Base-by-base conservation (phyloP, 1,139 yeast genomes). In the Taphrina betulina region DNA sequence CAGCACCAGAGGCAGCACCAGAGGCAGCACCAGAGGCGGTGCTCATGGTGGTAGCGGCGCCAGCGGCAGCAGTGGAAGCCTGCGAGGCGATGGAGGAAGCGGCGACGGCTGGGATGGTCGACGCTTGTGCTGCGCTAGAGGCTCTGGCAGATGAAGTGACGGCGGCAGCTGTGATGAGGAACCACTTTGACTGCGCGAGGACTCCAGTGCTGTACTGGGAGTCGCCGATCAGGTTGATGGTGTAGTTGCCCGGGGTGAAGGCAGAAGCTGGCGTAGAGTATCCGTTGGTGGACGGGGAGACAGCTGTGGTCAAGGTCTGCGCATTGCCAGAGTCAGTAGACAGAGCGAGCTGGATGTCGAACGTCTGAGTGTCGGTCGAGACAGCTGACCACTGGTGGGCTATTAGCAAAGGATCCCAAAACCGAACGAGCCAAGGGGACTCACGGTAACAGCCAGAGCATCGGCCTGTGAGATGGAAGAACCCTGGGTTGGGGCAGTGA, bases 171-270 rank as follows among this genome's bases (percentile, higher is more conserved):
- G 54, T 50, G 16, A 50, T 50, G 46, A 50, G 24, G 54, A 50
- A 50, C 54, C 54, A 50, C 10, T 26, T 33, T 19, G 45, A 37
- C 46, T 50, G 54, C 1, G 54, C 54, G 17, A 50, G 54, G 35
- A 50, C 54, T n/a, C 54, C 54, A 22, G 46, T 31, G 10, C 46
- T 40, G 23, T 45, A 40, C 33, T 29, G 37, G 12, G 54, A 31
- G 54, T 50, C 40, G 22, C 54, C 54, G 16, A 50, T 46, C n/a
- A 50, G 46, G 54, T 50, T 50, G 46, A 50, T 23, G 41, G 54
- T 50, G 54, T 50, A 50, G 46, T 50, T 50, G 7, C 54, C 54
- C 22, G 54, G 54, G 3, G 46, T 5, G 28, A 50, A 50, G 14
- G 54, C 54, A 8, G 46, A 31, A 3, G 54, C 54, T 8, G 54